Evolutionary conservation across 441 rosid genomes (phyloP).

Genomic region (Euphorbia schlechtendalii): DNA sequence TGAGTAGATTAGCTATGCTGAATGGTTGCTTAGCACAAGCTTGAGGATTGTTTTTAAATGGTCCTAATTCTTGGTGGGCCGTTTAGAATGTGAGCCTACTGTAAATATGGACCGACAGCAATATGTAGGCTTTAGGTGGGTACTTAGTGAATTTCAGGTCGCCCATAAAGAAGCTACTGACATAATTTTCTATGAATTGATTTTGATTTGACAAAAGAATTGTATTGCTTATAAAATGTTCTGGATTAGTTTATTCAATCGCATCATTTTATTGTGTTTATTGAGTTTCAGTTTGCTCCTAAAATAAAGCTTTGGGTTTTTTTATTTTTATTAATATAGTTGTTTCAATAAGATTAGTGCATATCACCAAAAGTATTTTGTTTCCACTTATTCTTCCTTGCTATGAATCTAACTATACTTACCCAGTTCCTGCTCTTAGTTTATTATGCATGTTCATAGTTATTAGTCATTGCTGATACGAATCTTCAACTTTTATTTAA

Average conservation of each 20-base stretch:
- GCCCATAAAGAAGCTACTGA: slow-evolving; percentile 56
- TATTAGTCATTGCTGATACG: background rate
- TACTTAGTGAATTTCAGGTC: slow-evolving; percentile 27
- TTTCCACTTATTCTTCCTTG: no score
- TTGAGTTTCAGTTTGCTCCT: background rate
- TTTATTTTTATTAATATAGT: background rate
- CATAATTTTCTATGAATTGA: slow-evolving; percentile 7
- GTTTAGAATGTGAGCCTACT: slow-evolving; percentile 50
- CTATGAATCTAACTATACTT: background rate
- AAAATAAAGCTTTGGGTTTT: background rate
- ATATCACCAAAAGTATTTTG: background rate
- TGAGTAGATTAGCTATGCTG: background rate
- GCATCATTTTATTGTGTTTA: background rate
- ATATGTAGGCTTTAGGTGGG: slow-evolving; percentile 71
- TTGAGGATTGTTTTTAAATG: slow-evolving; percentile 6
- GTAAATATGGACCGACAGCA: slow-evolving; percentile 59
- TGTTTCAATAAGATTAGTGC: background rate
- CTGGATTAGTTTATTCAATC: background rate
- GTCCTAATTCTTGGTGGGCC: slow-evolving; percentile 76
- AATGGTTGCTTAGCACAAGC: background rate
- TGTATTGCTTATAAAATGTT: background rate
- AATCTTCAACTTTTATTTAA: no score
- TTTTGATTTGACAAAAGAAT: background rate
- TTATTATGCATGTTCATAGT: background rate
- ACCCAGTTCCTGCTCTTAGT: background rate